Base-by-base conservation (phyloP, 768 basidiomycete genomes). In the Tephrocybe rancida region DNA sequence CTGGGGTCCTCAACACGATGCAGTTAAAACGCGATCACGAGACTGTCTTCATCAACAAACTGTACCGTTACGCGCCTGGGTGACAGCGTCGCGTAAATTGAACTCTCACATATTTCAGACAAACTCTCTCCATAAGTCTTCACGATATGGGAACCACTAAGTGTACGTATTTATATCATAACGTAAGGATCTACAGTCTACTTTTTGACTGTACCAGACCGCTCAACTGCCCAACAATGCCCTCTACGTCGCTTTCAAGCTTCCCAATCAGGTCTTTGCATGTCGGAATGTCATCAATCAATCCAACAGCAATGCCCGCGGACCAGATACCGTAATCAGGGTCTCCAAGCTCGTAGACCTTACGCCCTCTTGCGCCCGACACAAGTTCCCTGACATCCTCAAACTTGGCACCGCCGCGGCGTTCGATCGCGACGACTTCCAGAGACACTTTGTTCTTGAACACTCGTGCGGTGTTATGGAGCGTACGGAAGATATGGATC, bases 291-390 rank as follows among this genome's bases (percentile, higher is more conserved):
- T 96, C 92, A 34, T 88, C 77, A 64, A 96, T 93, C 55, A 92
- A 66, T 2, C 90, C 90, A 48, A 87, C 63, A 7, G 72, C 68
- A 54, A 88, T 71, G 2, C 88, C 86, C 18, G 84, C 84, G 51
- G 70, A 81, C 95, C 95, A 96, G 44, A 96, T 87, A 3, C 95
- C 95, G 61, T 86, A 84, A 57, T 98, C 92, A 0, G 83, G 74
- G 62, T 97, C 95, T 7, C 95, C 95, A 1, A 67, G 80, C 64
- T 92, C 91, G 65, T 92, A 95, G 3, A 94, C 92, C 42, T 78
- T 55, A 50, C 81, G 79, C 55, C 92, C 85, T 60, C 91, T 77
- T 21, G 71, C 77, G 13, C 89, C 90, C 9, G 87, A 79, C 9
- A 92, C 90, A 44, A 92, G 80, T 34, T 95, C 84, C 16, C 85